Evolutionary conservation across 306 rosid species (phyloP).

Genomic region (Pyrus pyrifolia): DNA sequence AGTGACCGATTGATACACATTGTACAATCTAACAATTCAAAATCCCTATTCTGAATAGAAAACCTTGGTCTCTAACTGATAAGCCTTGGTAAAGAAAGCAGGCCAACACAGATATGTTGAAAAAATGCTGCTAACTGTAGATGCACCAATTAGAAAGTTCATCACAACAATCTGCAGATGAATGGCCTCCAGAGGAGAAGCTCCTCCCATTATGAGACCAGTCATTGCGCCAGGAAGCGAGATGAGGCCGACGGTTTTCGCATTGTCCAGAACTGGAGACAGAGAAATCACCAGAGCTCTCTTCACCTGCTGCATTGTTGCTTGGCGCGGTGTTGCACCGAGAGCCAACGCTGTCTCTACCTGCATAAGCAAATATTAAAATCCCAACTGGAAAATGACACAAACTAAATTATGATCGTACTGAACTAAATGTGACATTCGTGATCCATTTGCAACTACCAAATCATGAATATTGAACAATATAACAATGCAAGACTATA

Average conservation of each 20-base stretch:
- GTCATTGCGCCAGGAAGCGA: constrained; percentile 99
- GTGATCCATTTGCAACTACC: not conserved
- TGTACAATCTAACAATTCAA: not conserved
- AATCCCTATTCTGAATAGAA: constrained; percentile 24
- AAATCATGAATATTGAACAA: not conserved
- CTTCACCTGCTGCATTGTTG: constrained; percentile 79
- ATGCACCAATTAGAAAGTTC: constrained; percentile 92
- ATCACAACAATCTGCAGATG: constrained; percentile 89
- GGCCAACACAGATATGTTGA: constrained; percentile 93
- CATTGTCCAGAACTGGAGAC: constrained; percentile 85
- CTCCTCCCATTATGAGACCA: constrained; percentile 97
- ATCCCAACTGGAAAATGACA: not conserved
- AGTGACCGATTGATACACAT: not conserved
- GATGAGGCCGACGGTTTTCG: constrained; percentile 86
- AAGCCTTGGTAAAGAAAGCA: constrained; percentile 81
- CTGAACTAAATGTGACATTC: too few species aligned
- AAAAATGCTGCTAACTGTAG: constrained; percentile 80
- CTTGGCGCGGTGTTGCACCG: constrained; percentile 92
- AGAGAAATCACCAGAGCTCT: constrained; percentile 68
- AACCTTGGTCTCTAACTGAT: constrained; percentile 70
- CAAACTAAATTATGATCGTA: not conserved
- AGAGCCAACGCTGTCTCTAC: constrained; percentile 95
- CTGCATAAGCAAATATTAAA: constrained; percentile 22
- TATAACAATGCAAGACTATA: not conserved
- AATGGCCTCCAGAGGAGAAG: constrained; percentile 92